Evolutionary conservation across 495 filamentous ascomycete genomes (phyloP), one percentile per base, ranked within the genome.

Genomic region (Aspergillus funiculosus): DNA sequence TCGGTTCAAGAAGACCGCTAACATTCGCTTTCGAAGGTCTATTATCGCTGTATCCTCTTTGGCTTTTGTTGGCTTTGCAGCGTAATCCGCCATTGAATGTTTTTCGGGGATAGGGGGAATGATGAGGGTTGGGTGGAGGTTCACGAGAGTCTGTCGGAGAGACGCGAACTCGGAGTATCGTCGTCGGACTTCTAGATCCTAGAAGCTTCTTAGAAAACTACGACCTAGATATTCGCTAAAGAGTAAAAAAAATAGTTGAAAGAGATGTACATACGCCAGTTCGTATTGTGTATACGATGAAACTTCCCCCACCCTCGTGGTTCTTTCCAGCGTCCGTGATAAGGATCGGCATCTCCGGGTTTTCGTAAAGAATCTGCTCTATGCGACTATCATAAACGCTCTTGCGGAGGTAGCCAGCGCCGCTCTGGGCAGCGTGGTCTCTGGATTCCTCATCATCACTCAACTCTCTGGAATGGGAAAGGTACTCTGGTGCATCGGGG

Each of bases 91-190:
- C 84, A 97, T 91, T 41, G 87, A 89, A 60, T 97, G 92, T 63
- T 98, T 98, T 68, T 98, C 92, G 6, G 92, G 92, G 51, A 98
- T 98, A 2, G 92, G 92, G 1, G 92, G 92, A 40, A 98, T 86
- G 50, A 98, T 82, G 25, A 97, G 77, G 2, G 92, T 96, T 1
- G 92, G 92, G 55, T 97, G 94, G 43, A 98, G 73, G 48, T 85
- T 83, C 15, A 89, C 86, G 13, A 98, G 78, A 1, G 90, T 90
- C 54, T 87, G 83, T 49, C 92, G 77, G 34, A 98, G 71, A 5
- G 88, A 95, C n/a, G 86, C 85, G 59, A 98, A 98, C 60, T 98
- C 92, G 1, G 94, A 97, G 62, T 98, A 98, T 51, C 92, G 80
- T 48, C 92, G 79, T 29, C 92, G 84, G 38, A 97, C 92, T 71